Evolutionary conservation across 441 rosid genomes (phyloP), one percentile per base, ranked within the genome.

Genomic region (Populus tomentosa): DNA sequence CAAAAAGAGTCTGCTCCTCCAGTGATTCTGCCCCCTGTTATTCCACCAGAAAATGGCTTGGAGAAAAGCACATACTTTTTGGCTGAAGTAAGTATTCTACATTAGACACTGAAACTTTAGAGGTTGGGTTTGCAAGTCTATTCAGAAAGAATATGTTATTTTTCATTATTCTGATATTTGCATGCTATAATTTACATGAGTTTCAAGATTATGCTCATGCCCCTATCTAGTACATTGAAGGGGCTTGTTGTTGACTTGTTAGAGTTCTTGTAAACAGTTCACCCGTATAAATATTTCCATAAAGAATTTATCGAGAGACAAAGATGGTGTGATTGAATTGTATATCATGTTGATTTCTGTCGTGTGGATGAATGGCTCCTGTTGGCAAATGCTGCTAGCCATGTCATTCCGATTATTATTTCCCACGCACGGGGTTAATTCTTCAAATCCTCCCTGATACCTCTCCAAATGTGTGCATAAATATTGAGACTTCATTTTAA

Each of bases 1-100:
- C 90, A 77, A 75, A 95, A 90, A 84, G 98, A 95, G 78, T 88
- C 98, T 81, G 98, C 95, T 75, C 97, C 97, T 80, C 98, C 98
- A 50, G 85, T 89, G 74, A 80, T 70, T 38, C 46, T 74, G 38
- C 62, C 82, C 77, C 72, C 82, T 64, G 71, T 67, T 8, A 74
- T 89, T 82, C 89, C 84, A 64, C 76, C 87, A 67, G 94, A 86
- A 73, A 88, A 84, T 53, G 78, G 85, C 84, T 84, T 89, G 38
- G 95, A 86, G 76, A 95, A 93, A 82, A 89, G 91, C 33, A 76
- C 85, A 10, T 95, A 91, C 85, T 90, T 87, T 83, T 81, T 95
- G 84, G 97, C 97, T 75, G 98, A 95, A 87, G 99, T 92, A 85
- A 87, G 98, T 86, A 82, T 18, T 53, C 10, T 64, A 38, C 70